Evolutionary conservation across 805 yeast species (phyloP), one percentile per base, ranked within the genome.

Genomic region (Pichia membranifaciens): DNA sequence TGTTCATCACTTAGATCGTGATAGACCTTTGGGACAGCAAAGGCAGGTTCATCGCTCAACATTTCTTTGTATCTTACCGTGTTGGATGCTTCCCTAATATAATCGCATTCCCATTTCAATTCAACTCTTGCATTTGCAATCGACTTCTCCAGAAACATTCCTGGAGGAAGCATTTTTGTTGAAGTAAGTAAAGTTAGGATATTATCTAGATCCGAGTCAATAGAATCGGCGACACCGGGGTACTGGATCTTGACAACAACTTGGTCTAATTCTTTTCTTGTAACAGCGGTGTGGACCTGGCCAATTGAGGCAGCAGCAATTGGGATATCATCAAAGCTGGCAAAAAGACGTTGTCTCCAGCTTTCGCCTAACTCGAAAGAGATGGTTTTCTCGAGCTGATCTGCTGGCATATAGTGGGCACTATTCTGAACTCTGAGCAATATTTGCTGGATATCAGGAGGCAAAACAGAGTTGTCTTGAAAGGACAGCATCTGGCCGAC

Each of bases 271-370:
- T 76, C 81, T 23, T 58, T 56, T 41, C 71, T 75, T 15, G 88
- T 71, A 18, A 77, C 79, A 1, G 96, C 99, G 33, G 72, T 75
- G 65, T 93, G 99, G 6, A 93, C 98, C 66, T 93, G 98, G 2
- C 98, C 97, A 54, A 93, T 93, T 5, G 96, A 88, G 0, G 99
- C 96, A 2, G 99, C 97, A 0, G 98, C 98, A 47, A 93, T 79
- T 5, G 99, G 99, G 20, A 84, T 73, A 54, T 87, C 93, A 48
- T 88, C 87, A 64, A 93, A 93, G 2, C 78, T 69, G 10, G 82
- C 67, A 61, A 87, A 93, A 42, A 70, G 62, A 33, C 81, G 73
- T 4, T 69, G 61, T 52, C 86, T 75, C 99, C 99, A 93, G 50
- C 78, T 72, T 8, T 68, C 70, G 13, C 98, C 97, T 45, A 93